Conservation (phyloP, 176 grass and related monocot genomes). For the Cenchrus fungigraminus region DNA sequence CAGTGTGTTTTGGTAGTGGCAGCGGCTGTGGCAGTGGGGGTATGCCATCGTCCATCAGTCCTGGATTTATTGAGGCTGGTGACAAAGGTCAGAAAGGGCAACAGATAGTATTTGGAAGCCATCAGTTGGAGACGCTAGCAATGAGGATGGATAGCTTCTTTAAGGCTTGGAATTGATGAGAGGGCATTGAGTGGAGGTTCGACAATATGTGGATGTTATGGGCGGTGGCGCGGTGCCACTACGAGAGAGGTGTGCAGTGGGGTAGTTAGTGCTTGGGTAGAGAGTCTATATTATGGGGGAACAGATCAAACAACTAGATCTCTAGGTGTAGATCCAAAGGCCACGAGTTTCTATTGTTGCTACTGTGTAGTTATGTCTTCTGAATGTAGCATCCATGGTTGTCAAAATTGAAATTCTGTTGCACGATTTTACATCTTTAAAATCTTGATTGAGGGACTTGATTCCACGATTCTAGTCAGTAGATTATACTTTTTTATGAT, state of each 20-base stretch:
- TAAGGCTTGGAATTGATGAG: background rate
- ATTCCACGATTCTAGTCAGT: too few species aligned
- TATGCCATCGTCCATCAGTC: background rate
- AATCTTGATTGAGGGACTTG: too few species aligned
- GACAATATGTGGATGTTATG: background rate
- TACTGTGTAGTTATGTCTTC: slow-evolving; percentile 6
- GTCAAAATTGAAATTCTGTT: too few species aligned
- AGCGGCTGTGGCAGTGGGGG: background rate
- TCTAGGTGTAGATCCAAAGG: background rate
- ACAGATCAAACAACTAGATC: background rate
- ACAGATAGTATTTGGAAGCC: background rate
- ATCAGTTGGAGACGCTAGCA: background rate
- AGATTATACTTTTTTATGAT: too few species aligned
- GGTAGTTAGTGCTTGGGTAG: background rate
- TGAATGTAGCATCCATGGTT: too few species aligned
- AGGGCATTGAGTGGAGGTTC: background rate
- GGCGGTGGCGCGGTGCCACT: background rate
- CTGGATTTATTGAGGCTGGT: background rate
- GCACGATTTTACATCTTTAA: too few species aligned
- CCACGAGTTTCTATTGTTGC: background rate
- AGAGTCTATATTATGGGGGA: background rate
- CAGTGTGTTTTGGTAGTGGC: background rate
- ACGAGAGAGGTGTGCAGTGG: background rate
- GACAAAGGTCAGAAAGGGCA: background rate
- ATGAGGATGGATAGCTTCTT: background rate